Base-by-base conservation (phyloP, 129 eudicot species). In the Saposhnikovia divaricata region DNA sequence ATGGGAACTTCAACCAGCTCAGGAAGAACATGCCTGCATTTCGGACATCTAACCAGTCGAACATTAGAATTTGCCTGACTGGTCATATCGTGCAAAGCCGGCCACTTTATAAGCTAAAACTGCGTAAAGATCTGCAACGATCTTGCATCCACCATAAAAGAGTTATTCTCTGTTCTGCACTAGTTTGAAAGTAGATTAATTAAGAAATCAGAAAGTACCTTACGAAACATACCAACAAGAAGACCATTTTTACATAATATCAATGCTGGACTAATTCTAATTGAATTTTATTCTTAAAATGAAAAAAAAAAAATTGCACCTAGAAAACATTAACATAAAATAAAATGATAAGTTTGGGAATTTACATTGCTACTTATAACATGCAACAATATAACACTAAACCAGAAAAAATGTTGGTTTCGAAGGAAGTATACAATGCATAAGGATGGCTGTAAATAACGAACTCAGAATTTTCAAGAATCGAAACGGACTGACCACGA, bases 1-100 rank as follows among this genome's bases (percentile, higher is more conserved):
- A 91, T 72, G 5, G 86, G 86, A 80, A 87, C 85, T 3, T 81
- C 86, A 28, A 84, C 69, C 59, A 82, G 81, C 85, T 91, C 97
- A 4, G 79, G 82, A 25, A 91, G 90, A 82, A 91, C 70, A 45
- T 38, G 59, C 34, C 75, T 65, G 83, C 97, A 91, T 80, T 9
- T 89, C 18, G 97, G 97, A 71, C 97, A 91, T 82, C 82, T 85
- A 23, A 91, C 97, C 5, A 66, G 10, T 80, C 97, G 90, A 86
- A 61, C 48, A 80, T 84, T 69, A n/a, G 77, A 27, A 48, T 11
- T 76, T 83, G 75, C 76, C 75, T 76, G 81, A 76, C 79, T 80
- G 38, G 46, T 78, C 88, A 81, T 84, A 38, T 14, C 45, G 5
- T 15, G 21, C 74, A 4, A 18, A 15, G 39, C 16, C 31, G 16